phyloP scores from a whole-genome alignment of 2,329 filamentous ascomycete species.

The Chaetomiaceae sp. region DNA sequence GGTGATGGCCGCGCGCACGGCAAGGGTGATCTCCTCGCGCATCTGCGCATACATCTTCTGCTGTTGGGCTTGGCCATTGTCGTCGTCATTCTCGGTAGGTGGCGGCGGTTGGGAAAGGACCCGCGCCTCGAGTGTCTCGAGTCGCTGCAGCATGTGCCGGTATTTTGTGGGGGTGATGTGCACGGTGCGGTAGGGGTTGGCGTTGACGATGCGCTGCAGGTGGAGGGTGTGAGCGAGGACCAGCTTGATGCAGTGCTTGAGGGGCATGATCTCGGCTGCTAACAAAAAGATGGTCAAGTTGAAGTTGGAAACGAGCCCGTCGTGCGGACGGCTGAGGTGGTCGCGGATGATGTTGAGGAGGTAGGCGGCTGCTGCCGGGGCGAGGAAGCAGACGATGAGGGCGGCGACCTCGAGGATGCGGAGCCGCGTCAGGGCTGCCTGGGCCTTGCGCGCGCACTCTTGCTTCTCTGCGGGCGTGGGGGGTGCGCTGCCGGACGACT shows the following conservation, averaged over 20 bases:
- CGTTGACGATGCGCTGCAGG: slow-evolving; percentile 68
- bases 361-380: slow-evolving; percentile 75
- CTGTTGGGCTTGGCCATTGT: no score
- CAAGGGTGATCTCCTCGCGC: slow-evolving; percentile 55
- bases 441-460: slow-evolving; percentile 22
- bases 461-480: background rate
- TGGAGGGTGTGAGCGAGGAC: slow-evolving; percentile 74
- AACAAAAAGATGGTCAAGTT: slow-evolving; percentile 89
- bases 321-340: slow-evolving; percentile 77
- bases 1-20: slow-evolving; percentile 63
- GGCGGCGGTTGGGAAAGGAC: slow-evolving; percentile 34
- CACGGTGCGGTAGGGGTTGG: slow-evolving; percentile 43
- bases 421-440: slow-evolving; percentile 55
- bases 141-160: slow-evolving; percentile 56
- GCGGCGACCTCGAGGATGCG: slow-evolving; percentile 71
- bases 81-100: slow-evolving; percentile 19
- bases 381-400: slow-evolving; percentile 71
- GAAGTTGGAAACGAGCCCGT: slow-evolving; percentile 85
- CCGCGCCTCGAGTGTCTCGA: slow-evolving; percentile 66
- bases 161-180: slow-evolving; percentile 40
- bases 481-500: slow-evolving; percentile 17
- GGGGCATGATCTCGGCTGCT: slow-evolving; percentile 77
- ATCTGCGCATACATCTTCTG: no score
- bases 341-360: slow-evolving; percentile 75
- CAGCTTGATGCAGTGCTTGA: slow-evolving; percentile 76